Base-by-base conservation (phyloP, 2,329 filamentous ascomycete species). In the Sporothrix curviconia region DNA sequence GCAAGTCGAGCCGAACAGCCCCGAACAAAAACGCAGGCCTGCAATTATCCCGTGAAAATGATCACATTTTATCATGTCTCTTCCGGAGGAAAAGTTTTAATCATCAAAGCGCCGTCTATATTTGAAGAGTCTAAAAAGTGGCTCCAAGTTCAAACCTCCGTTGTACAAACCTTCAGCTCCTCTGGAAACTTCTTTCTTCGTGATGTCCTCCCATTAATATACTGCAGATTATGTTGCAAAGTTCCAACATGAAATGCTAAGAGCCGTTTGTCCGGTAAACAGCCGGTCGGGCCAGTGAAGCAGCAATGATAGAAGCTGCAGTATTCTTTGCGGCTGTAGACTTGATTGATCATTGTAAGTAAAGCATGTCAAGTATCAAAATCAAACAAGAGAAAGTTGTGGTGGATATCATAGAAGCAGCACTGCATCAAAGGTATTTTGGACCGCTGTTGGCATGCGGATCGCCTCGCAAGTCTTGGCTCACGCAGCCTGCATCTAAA, bases 271-370 rank as follows among this genome's bases (percentile, higher is more conserved):
- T 39, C 57, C 60, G 50, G 39, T 46, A 58, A 60, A 62, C 61
- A 64, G 63, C 62, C 63, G 61, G 34, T 46, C 63, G 63, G 63
- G 34, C 62, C 64, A 64, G 51, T 37, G 24, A 43, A 32, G 37
- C 50, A 17, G 34, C n/a, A 19, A 19, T 28, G 28, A 28, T 22
- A 15, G n/a, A n/a, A n/a, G n/a, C n/a, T n/a, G n/a, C n/a, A n/a
- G n/a, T n/a, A n/a, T n/a, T n/a, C n/a, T n/a, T n/a, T n/a, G n/a
- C n/a, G n/a, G n/a, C n/a, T n/a, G n/a, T n/a, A n/a, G n/a, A n/a
- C n/a, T n/a, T n/a, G n/a, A n/a, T n/a, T n/a, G n/a, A n/a, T n/a
- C n/a, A n/a, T n/a, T n/a, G n/a, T n/a, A n/a, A n/a, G n/a, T n/a
- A n/a, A n/a, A n/a, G n/a, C 1, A 25, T 12, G 15, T 39, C 3